A percentile compares a stretch with the other conserved stretches of the same genome.
Evolutionary conservation across 345 rosid species (phyloP).

Genomic region (Chamaenerion angustifolium): DNA sequence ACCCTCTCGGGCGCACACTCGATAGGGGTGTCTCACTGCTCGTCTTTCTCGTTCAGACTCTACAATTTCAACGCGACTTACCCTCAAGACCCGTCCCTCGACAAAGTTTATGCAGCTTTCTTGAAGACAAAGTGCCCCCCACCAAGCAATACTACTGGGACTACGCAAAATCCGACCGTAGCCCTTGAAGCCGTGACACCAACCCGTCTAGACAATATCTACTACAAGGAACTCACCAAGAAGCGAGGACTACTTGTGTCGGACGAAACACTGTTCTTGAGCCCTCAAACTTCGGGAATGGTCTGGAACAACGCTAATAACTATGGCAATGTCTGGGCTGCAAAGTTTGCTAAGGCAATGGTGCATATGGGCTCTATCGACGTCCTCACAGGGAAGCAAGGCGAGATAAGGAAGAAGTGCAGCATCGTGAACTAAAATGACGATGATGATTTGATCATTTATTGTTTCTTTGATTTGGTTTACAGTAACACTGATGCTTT

Average conservation of each 20-base stretch:
- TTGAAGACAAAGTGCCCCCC: conserved; percentile 8
- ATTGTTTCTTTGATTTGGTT: no score
- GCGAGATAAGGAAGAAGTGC: conserved; percentile 13
- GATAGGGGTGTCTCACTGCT: conserved; percentile 14
- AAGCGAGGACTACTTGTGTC: conserved; percentile 2
- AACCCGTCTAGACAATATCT: conserved; percentile 1
- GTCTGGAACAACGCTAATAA: not conserved
- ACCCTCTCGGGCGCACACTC: conserved; percentile 20
- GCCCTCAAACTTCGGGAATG: not conserved
- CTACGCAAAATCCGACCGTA: not conserved
- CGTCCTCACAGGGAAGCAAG: conserved; percentile 12
- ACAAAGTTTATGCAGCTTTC: conserved; percentile 6
- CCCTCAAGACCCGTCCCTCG: conserved; percentile 9
- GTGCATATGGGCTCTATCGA: conserved; percentile 17
- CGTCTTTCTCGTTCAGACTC: conserved; percentile 10
- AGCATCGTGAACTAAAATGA: not conserved
- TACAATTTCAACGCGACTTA: conserved; percentile 1
- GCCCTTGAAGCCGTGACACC: not conserved
- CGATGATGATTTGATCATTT: no score
- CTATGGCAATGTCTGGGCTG: not conserved
- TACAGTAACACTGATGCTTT: no score
- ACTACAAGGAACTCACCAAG: conserved; percentile 7
- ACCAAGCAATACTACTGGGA: not conserved
- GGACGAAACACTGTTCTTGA: conserved; percentile 4
- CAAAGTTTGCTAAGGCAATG: conserved; percentile 15